Conservation (phyloP, 2,329 filamentous ascomycete species). For the Elsinoe australis region DNA sequence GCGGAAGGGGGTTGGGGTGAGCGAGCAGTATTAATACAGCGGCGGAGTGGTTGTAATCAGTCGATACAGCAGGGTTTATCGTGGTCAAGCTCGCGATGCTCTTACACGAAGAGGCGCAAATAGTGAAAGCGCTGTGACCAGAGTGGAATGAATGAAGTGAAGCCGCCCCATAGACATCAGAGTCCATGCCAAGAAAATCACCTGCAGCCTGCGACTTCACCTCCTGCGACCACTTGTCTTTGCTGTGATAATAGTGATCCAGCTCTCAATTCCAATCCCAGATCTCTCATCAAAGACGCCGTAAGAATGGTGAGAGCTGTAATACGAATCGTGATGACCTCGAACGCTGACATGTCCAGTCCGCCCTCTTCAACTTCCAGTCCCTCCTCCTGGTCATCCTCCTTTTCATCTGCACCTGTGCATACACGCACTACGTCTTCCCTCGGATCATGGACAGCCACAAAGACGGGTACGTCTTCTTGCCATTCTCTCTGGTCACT, state of each 20-base stretch:
- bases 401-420: slow-evolving; percentile 89
- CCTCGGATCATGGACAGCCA: slow-evolving; percentile 86
- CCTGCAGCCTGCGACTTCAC: not conserved
- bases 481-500: not conserved
- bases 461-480: slow-evolving; percentile 72
- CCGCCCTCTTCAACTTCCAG: slow-evolving; percentile 98
- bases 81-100: not conserved
- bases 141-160: not conserved
- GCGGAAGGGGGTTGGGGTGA: slow-evolving; percentile 10
- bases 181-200: too few relatives aligned
- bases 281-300: too few relatives aligned
- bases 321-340: too few relatives aligned
- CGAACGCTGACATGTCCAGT: slow-evolving; percentile 47
- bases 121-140: not conserved
- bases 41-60: too few relatives aligned
- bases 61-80: not conserved
- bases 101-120: not conserved
- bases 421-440: slow-evolving; percentile 85
- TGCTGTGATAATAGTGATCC: too few relatives aligned
- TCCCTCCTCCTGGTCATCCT: slow-evolving; percentile 90
- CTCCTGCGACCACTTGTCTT: not conserved
- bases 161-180: slow-evolving; percentile 2
- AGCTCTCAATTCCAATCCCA: too few relatives aligned
- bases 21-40: not conserved
- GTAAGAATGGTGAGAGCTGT: too few relatives aligned